Conservation (phyloP, 352 stramenopile genomes). For the Vaucheria bursata region DNA sequence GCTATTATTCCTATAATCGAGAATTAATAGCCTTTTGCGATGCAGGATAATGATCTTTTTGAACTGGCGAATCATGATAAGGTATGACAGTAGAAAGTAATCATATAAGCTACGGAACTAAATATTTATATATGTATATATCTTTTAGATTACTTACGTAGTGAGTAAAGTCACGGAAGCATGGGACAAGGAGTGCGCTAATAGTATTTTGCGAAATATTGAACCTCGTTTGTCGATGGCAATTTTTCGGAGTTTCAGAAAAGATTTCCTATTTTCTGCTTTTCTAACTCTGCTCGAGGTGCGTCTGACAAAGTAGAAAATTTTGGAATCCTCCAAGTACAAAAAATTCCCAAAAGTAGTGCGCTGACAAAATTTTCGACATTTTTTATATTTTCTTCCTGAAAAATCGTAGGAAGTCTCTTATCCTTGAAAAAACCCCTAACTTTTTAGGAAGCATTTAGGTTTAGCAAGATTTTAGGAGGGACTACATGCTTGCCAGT, state of each 20-base stretch:
- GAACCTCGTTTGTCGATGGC: neutral
- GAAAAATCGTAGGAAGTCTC: too few relatives aligned
- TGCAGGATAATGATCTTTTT: neutral
- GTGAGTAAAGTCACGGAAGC: neutral
- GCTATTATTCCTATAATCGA: neutral
- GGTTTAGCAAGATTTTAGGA: neutral
- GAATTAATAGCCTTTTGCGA: neutral
- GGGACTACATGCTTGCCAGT: neutral
- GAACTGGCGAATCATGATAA: neutral
- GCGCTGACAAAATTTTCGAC: too few relatives aligned
- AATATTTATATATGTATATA: neutral
- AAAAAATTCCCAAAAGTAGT: too few relatives aligned
- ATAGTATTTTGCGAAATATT: neutral
- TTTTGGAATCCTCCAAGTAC: too few relatives aligned
- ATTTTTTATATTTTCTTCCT: too few relatives aligned
- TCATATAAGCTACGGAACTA: too few relatives aligned
- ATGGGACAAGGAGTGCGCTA: neutral
- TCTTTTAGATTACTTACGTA: neutral
- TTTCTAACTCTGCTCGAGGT: too few relatives aligned
- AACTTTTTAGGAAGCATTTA: too few relatives aligned
- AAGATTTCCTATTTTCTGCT: too few relatives aligned
- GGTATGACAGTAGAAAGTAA: neutral
- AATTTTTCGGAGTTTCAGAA: too few relatives aligned
- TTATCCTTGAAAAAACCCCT: too few relatives aligned
- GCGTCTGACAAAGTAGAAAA: too few relatives aligned